Evolutionary conservation across 805 yeast species (phyloP), one percentile per base, ranked within the genome.

Genomic region (Candida michaelii): DNA sequence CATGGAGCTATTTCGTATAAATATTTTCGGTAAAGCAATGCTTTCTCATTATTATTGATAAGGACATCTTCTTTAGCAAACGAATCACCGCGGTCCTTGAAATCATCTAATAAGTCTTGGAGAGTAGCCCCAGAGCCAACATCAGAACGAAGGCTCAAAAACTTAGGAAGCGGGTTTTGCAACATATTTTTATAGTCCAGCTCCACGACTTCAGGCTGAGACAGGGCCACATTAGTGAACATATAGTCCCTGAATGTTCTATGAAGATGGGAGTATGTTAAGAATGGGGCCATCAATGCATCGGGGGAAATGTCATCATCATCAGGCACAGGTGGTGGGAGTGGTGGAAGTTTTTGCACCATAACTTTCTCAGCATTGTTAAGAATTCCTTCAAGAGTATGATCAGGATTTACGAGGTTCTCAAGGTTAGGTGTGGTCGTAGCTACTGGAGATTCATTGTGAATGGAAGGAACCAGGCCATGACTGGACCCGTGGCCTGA

Each of bases 1-100:
- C 73, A 63, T 1, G 62, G 56, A 0, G 73, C 71, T 19, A 70
- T 62, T 25, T 65, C 64, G 40, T 66, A 68, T 2, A 68, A 47
- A 38, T 60, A 71, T 13, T 55, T 61, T 38, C 59, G 58, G 51
- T 63, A 46, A 34, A 69, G 46, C 10, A 47, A 24, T 43, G 63
- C 51, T 46, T 56, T 55, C 42, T 66, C 71, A 9, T 18, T 33
- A 7, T 36, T 42, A 12, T 33, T 31, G 9, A 36, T 36, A 15
- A 36, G 21, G 27, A 37, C 15, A 10, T 37, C 45, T 46, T 50
- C 21, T 47, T 37, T 24, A 14, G 36, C 27, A 4, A 23, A 16
- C 3, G n/a, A 21, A 21, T 21, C 33, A 13, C 5, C 12, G 45
- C 42, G 24, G 14, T 34, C 30, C 4, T 25, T 35, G 17, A 16